These are phyloP conservation scores for Hymenoscyphus albidus DNA, from an alignment of 2,329 filamentous ascomycete genomes.

Conservation along the genomic window DNA sequence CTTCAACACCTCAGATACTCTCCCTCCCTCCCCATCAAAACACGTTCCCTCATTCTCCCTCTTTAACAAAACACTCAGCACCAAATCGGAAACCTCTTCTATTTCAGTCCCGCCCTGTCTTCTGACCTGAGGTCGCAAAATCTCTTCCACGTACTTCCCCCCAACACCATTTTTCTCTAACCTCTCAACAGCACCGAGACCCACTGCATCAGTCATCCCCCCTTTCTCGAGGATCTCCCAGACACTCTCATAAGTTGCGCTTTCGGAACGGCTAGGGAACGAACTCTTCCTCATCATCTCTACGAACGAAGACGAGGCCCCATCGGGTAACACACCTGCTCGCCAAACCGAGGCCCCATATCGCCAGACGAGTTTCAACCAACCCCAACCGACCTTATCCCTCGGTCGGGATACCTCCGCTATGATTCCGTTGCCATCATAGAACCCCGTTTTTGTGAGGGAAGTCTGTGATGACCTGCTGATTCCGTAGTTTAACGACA, in stretches of 20 bases:
- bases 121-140: slow-evolving; percentile 15
- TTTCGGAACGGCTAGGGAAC: not conserved
- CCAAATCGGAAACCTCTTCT: slow-evolving; percentile 16
- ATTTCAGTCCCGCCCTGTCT: slow-evolving; percentile 16
- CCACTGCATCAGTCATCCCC: not conserved
- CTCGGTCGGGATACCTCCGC: slow-evolving; percentile 12
- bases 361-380: slow-evolving; percentile 11
- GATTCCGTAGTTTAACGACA: slow-evolving; percentile 1
- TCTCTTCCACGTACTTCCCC: slow-evolving; percentile 15
- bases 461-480: not conserved
- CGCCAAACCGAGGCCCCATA: slow-evolving; percentile 12
- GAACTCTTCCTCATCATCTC: not conserved
- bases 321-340: slow-evolving; percentile 6
- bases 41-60: slow-evolving; percentile 12
- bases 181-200: slow-evolving; percentile 5
- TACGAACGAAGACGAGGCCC: slow-evolving; percentile 25
- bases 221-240: slow-evolving; percentile 4
- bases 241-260: not conserved
- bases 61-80: slow-evolving; percentile 11
- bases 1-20: slow-evolving; percentile 10
- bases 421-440: slow-evolving; percentile 6
- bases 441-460: slow-evolving; percentile 12
- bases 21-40: not conserved
- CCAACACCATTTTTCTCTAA: slow-evolving; percentile 11
- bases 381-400: slow-evolving; percentile 2